Conservation (phyloP, 768 basidiomycete species). For the Guyanaporus albipodus region DNA sequence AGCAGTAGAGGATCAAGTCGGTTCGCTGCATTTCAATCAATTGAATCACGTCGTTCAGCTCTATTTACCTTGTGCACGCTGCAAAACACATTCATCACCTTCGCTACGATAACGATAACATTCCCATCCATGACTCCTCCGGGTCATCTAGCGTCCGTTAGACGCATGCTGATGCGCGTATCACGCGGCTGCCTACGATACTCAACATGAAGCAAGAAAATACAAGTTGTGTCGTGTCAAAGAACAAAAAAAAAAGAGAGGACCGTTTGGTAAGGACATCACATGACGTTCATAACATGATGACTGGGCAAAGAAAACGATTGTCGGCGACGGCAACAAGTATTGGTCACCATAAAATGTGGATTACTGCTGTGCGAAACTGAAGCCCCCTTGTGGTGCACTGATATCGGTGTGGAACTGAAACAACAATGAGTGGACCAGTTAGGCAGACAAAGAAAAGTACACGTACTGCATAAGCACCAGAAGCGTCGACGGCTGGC, state of each 20-base stretch:
- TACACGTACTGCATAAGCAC: conserved; percentile 65
- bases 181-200: conserved; percentile 18
- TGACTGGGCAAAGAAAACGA: conserved; percentile 11
- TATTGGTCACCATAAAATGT: conserved; percentile 2
- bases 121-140: conserved; percentile 17
- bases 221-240: conserved; percentile 10
- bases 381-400: conserved; percentile 95
- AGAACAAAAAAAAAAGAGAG: conserved; percentile 4
- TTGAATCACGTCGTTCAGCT: conserved; percentile 1
- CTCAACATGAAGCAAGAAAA: conserved; percentile 22
- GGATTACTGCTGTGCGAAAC: conserved; percentile 68
- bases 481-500: conserved; percentile 69
- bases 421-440: conserved; percentile 6
- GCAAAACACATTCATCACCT: conserved; percentile 16
- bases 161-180: conserved; percentile 27
- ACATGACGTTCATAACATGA: conserved; percentile 23
- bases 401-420: conserved; percentile 83
- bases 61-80: conserved; percentile 5
- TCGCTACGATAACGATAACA: conserved; percentile 17
- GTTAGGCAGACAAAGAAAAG: background rate
- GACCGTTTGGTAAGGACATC: conserved; percentile 12
- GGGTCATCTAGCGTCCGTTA: conserved; percentile 30
- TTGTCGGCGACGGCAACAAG: background rate
- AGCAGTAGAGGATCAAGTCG: conserved; percentile 2
- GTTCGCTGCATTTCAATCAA: background rate